A percentile compares a stretch with the other conserved stretches of the same genome.
Evolutionary conservation across 2,329 filamentous ascomycete species (phyloP).

Genomic region (Endocalyx cinctus): DNA sequence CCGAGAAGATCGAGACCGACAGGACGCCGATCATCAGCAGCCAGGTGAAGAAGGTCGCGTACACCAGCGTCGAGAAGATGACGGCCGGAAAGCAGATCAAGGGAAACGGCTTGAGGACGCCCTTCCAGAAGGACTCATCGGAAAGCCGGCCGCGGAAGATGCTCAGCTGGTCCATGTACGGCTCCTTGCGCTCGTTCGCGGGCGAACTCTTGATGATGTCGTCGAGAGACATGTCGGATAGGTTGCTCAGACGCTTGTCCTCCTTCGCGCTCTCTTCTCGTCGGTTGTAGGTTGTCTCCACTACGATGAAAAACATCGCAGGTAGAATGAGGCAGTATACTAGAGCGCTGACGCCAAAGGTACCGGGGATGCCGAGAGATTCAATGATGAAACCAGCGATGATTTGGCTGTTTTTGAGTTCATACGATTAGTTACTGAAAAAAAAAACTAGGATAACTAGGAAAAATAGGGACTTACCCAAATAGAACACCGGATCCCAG

Average conservation of each 20-base stretch:
- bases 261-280: slow-evolving; percentile 2
- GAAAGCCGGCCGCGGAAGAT: slow-evolving; percentile 24
- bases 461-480: slow-evolving; percentile 5
- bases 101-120: slow-evolving; percentile 21
- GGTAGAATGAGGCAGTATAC: slow-evolving; percentile 36
- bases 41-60: slow-evolving; percentile 21
- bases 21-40: slow-evolving; percentile 19
- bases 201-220: too few species aligned
- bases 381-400: slow-evolving; percentile 36
- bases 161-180: slow-evolving; percentile 15
- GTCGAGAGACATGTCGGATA: slow-evolving; percentile 10
- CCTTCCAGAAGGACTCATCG: slow-evolving; percentile 21
- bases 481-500: slow-evolving; percentile 16
- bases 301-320: slow-evolving; percentile 38
- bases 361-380: slow-evolving; percentile 28
- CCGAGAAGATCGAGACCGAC: slow-evolving; percentile 17
- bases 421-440: too few species aligned
- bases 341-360: slow-evolving; percentile 34
- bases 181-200: slow-evolving; percentile 12
- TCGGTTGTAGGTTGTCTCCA: slow-evolving; percentile 35
- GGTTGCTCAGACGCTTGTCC: too few species aligned
- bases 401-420: slow-evolving; percentile 29
- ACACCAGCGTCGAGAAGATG: slow-evolving; percentile 20
- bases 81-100: slow-evolving; percentile 22
- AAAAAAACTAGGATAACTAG: not conserved